phyloP scores from a whole-genome alignment of 306 rosid species.

The Trifolium subterraneum region DNA sequence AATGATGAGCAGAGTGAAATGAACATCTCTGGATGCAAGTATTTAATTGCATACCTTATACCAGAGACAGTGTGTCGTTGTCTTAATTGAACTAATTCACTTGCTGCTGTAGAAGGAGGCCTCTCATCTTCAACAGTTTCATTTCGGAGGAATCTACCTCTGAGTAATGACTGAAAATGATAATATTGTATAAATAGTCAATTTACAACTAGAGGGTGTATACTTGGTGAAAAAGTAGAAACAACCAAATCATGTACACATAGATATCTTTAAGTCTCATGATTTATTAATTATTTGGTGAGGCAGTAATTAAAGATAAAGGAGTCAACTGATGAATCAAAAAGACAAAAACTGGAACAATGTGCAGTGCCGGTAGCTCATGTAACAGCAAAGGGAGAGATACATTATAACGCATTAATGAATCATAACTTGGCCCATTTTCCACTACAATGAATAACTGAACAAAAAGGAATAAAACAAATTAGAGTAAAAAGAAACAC shows the following conservation, averaged over 20 bases:
- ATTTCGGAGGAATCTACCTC: conserved; percentile 98
- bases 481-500: conserved; percentile 20
- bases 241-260: background rate
- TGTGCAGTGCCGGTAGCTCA: background rate
- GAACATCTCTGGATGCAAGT: conserved; percentile 17
- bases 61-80: conserved; percentile 96
- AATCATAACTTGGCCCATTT: conserved; percentile 27
- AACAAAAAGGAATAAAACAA: background rate
- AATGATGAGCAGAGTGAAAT: conserved; percentile 4
- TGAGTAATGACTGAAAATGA: conserved; percentile 83
- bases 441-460: conserved; percentile 16
- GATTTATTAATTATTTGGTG: background rate
- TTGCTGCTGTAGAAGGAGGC: conserved; percentile 86
- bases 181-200: conserved; percentile 48
- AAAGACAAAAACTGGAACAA: background rate
- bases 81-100: conserved; percentile 88
- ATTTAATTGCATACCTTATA: conserved; percentile 66
- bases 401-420: background rate
- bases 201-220: conserved; percentile 16
- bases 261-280: conserved; percentile 2
- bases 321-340: conserved; percentile 19
- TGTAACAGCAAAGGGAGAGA: conserved; percentile 27
- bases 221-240: conserved; percentile 8
- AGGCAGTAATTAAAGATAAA: conserved; percentile 10
- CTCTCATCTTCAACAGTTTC: conserved; percentile 95